A percentile compares a stretch with the other conserved stretches of the same genome.
phyloP scores from a whole-genome alignment of 768 basidiomycete species.

The Lactarius evosmus region DNA sequence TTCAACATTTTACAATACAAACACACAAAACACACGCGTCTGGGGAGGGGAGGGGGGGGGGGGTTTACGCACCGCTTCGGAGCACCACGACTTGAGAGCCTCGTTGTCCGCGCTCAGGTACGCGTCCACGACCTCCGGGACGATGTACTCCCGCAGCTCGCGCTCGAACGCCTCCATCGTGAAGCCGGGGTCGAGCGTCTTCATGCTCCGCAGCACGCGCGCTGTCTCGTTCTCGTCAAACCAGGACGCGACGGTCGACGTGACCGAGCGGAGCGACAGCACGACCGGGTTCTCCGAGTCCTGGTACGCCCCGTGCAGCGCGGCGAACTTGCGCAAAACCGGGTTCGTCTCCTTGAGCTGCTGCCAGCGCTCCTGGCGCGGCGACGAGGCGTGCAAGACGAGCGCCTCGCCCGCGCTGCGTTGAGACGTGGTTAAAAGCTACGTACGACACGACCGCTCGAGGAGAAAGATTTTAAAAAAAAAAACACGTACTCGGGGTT shows the following conservation, averaged over 20 bases:
- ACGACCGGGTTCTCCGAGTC: constrained; percentile 93
- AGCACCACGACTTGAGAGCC: constrained; percentile 84
- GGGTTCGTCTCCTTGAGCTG: constrained; percentile 75
- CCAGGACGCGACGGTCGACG: constrained; percentile 81
- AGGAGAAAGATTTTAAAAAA: too few species aligned
- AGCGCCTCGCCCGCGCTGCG: constrained; percentile 80
- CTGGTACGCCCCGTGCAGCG: constrained; percentile 69
- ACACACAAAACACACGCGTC: not conserved
- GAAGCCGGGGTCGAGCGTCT: constrained; percentile 83
- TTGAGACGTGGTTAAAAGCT: not conserved
- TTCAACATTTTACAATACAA: too few species aligned
- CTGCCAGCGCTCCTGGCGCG: constrained; percentile 78
- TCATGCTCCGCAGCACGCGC: constrained; percentile 87
- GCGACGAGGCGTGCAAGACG: constrained; percentile 79
- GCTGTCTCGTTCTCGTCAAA: constrained; percentile 98
- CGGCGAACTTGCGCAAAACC: constrained; percentile 56
- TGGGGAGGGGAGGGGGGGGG: too few species aligned
- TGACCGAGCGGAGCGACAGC: constrained; percentile 74
- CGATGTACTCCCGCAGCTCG: constrained; percentile 93
- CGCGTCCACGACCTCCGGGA: constrained; percentile 96
- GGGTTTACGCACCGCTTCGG: constrained; percentile 89
- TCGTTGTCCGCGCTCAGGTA: constrained; percentile 90
- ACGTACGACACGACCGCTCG: not conserved
- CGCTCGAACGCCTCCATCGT: constrained; percentile 82
- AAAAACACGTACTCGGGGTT: constrained; percentile 72